Evolutionary conservation across 345 rosid species (phyloP), one percentile per base, ranked within the genome.

Genomic region (Arabidopsis suecica): DNA sequence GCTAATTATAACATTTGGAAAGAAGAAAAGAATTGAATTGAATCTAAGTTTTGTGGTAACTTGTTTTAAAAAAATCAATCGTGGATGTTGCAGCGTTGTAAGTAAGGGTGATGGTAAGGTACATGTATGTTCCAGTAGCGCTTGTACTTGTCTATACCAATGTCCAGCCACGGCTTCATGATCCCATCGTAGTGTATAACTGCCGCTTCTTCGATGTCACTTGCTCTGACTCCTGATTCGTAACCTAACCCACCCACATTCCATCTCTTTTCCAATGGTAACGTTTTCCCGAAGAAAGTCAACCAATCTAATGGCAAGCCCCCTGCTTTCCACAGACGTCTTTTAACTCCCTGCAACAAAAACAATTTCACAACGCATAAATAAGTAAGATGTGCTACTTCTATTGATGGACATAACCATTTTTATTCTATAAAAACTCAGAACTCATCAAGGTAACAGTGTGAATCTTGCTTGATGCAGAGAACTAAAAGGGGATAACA

Each of bases 81-180:
- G 7, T 89, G 98, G 61, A 90, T 79, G 58, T 90, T 90, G 91
- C 91, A 90, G 22, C 82, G 85, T 68, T 82, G 93, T 65, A 88
- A 78, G 74, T 72, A 73, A 44, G 88, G 84, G 62, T 85, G 79
- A 58, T 84, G 77, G 70, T 77, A 84, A 8, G 82, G 77, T 42
- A 95, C 70, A 72, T 89, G 85, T 72, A 74, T 87, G 80, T 83
- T 86, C 99, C 99, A 95, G 59, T 87, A 85, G 44, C 82, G 82
- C 82, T 86, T 95, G 77, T 90, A 90, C 79, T 83, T 85, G 37
- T 76, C 77, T 66, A 92, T 82, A 58, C 88, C 93, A 1, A 89
- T 88, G 42, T 95, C 97, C 33, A 90, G 85, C 99, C 99, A 92
- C 5, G 99, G 99, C 73, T 95, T 92, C 97, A 83, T 88, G 77